Evolutionary conservation across 1,139 yeast species (phyloP).

Genomic region (Candida sp.): DNA sequence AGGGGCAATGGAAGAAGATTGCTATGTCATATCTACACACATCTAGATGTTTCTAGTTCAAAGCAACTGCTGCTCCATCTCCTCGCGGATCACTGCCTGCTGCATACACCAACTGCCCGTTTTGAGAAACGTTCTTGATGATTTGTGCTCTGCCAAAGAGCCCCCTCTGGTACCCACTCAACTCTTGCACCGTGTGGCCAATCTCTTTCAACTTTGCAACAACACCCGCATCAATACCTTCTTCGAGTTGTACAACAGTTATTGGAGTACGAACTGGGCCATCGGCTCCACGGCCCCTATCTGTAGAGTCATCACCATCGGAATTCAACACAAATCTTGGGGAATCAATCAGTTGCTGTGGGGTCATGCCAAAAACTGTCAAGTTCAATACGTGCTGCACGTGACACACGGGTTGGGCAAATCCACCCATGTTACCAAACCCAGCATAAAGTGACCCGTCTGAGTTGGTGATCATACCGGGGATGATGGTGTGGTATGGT

Average conservation of each 20-base stretch:
- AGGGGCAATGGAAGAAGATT: too few relatives aligned
- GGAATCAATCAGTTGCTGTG: constrained; percentile 78
- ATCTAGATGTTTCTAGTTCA: constrained; percentile 6
- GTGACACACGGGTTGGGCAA: constrained; percentile 88
- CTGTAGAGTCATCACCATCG: constrained; percentile 46
- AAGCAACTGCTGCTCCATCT: constrained; percentile 71
- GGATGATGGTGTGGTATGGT: constrained; percentile 86
- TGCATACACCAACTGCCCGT: constrained; percentile 53
- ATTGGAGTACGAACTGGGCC: constrained; percentile 67
- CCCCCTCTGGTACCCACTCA: constrained; percentile 51
- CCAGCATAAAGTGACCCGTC: constrained; percentile 60
- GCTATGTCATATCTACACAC: neutral
- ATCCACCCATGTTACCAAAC: constrained; percentile 90
- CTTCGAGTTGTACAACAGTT: constrained; percentile 69
- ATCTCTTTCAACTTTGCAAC: constrained; percentile 45
- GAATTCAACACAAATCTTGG: constrained; percentile 73
- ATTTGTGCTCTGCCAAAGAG: constrained; percentile 79
- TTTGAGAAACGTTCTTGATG: constrained; percentile 49
- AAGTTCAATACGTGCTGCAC: constrained; percentile 77
- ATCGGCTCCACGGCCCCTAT: constrained; percentile 63
- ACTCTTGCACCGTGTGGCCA: constrained; percentile 61
- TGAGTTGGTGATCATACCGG: constrained; percentile 63
- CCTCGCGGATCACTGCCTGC: constrained; percentile 85
- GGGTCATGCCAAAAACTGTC: constrained; percentile 63
- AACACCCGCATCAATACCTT: constrained; percentile 54